phyloP scores from a whole-genome alignment of 1,284 basidiomycete species.

The Golubevia pallescens region DNA sequence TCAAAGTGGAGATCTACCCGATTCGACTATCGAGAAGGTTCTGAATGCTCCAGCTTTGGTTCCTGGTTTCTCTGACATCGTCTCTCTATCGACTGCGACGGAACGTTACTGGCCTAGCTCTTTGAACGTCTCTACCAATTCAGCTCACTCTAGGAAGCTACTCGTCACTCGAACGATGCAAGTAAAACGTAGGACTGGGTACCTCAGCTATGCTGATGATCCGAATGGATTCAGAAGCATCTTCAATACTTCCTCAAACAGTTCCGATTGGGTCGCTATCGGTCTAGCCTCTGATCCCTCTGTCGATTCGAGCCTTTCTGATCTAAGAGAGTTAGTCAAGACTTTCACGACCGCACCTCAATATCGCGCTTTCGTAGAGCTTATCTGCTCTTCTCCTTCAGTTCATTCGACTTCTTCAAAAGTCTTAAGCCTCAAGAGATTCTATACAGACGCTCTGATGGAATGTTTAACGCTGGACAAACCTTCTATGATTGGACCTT shows the following conservation, averaged over 20 bases:
- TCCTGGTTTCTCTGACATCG: background rate
- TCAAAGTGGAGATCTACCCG: background rate
- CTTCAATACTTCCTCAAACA: background rate
- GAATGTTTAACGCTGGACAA: too few relatives aligned
- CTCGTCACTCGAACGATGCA: constrained; percentile 27
- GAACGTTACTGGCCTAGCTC: constrained; percentile 16
- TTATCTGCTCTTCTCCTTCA: background rate
- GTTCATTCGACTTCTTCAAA: background rate
- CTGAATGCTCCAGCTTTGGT: too few relatives aligned
- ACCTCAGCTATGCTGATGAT: constrained; percentile 89
- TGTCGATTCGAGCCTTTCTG: background rate
- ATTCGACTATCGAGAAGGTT: background rate
- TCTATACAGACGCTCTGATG: too few relatives aligned
- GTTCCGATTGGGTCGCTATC: background rate
- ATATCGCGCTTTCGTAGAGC: background rate
- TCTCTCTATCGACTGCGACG: background rate
- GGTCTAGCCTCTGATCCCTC: background rate
- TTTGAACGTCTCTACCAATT: constrained; percentile 13
- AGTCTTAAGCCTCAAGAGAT: too few relatives aligned
- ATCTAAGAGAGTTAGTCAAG: background rate
- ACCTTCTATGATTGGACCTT: too few relatives aligned
- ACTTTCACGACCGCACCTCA: background rate
- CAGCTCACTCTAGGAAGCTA: background rate
- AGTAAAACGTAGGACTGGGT: constrained; percentile 89
- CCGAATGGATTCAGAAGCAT: constrained; percentile 88